Base-by-base conservation (phyloP, 2,329 filamentous ascomycete genomes). In the Penicillium sp. region DNA sequence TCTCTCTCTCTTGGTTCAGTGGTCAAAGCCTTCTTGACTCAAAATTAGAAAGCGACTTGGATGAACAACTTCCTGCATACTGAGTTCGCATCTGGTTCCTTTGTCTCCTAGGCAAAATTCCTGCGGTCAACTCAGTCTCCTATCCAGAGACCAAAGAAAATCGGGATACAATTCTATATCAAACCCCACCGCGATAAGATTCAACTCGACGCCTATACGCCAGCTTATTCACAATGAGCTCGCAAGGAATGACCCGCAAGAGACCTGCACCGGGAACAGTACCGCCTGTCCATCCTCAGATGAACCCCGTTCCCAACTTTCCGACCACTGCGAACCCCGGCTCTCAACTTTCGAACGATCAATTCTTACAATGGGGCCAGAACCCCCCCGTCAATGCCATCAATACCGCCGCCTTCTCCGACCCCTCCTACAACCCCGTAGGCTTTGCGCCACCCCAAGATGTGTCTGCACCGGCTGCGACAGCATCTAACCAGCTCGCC, bases 221-320 rank as follows among this genome's bases (percentile, higher is more conserved):
- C 42, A 41, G 27, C 19, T 15, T 29, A 27, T 60, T 61, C 61
- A 64, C 53, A 56, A 78, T 77, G 76, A 70, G 73, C 53, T 73
- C 76, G 23, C 76, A 79, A 70, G 73, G 74, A 50, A 68, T 76
- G 42, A 78, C 76, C 52, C 80, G 89, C 75, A 94, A 94, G 80
- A 84, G 90, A 73, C 81, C 88, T 65, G 89, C 90, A 47, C 88
- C 90, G 56, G 89, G 88, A 71, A 79, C 87, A 61, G 82, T 85
- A 38, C 88, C 90, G n/a, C 77, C 84, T 63, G 77, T 83, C 23
- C 84, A 86, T 50, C 79, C 80, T 40, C 78, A 78, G 63, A 75
- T 83, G 69, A 82, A 83, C 57, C 78, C 77, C 40, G 80, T 82
- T 60, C 76, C 79, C 19, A 77, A 76, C 57, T 80, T 80, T 48